Percentiles rank a stretch among this genome's conserved stretches.
These are phyloP conservation scores for Trichoderma erinaceum DNA, from an alignment of 495 filamentous ascomycete genomes.

Conservation along the genomic window DNA sequence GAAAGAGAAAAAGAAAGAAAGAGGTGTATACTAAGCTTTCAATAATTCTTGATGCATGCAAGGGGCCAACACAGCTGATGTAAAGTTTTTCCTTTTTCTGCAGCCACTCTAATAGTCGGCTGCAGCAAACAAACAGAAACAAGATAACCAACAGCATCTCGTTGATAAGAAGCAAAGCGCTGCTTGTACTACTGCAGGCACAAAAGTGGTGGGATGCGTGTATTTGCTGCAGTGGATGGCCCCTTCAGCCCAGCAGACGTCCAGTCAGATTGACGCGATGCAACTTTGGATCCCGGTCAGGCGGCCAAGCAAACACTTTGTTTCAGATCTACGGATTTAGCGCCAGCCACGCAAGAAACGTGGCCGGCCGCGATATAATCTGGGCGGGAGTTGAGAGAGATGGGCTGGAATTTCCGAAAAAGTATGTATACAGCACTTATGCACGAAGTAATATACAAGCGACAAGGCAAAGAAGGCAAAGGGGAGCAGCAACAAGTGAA, in stretches of 20 bases:
- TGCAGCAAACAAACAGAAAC: neutral
- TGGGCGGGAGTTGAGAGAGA: neutral
- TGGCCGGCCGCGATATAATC: neutral
- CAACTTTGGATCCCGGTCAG: neutral
- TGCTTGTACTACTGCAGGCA: neutral
- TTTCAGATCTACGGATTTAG: slow-evolving; percentile 10
- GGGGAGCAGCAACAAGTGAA: neutral
- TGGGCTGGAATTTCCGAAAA: neutral
- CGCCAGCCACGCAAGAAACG: neutral
- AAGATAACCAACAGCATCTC: neutral
- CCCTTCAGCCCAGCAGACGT: neutral
- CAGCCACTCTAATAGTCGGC: slow-evolving; percentile 2
- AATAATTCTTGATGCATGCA: neutral
- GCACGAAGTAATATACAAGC: neutral
- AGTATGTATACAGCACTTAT: neutral
- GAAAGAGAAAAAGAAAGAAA: neutral
- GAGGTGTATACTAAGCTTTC: neutral
- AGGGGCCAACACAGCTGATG: slow-evolving; percentile 1
- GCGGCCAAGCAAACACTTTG: neutral
- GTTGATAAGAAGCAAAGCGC: neutral
- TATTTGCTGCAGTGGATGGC: neutral
- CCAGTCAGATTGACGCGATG: neutral
- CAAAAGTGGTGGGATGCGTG: neutral
- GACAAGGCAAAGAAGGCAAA: neutral
- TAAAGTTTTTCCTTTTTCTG: neutral